A percentile compares a stretch with the other conserved stretches of the same genome.
Evolutionary conservation across 805 yeast species (phyloP).

Genomic region (Wickerhamiella qilinensis): DNA sequence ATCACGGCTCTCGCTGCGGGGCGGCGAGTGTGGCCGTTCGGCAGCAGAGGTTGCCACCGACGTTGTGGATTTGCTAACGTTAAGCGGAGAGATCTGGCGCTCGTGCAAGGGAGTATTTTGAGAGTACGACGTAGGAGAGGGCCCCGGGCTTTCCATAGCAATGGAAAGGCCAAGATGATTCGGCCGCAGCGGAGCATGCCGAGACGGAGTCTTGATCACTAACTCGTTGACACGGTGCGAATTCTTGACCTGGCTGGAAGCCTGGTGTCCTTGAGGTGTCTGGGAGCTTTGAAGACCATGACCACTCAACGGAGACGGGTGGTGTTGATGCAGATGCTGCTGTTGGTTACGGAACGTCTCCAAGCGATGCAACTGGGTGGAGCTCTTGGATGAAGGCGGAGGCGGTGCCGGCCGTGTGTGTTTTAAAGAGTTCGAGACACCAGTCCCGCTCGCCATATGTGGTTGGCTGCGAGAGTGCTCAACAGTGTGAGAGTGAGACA

Average conservation of each 20-base stretch:
- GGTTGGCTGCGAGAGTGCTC: no score
- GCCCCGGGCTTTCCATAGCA: background rate
- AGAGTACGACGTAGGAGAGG: background rate
- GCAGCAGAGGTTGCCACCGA: background rate
- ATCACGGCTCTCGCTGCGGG: no score
- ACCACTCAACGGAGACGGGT: background rate
- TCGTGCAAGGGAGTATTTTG: conserved; percentile 4
- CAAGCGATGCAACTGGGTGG: conserved; percentile 3
- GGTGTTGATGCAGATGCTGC: background rate
- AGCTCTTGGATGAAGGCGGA: conserved; percentile 3
- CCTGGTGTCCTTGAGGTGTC: no score
- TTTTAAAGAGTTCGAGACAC: no score
- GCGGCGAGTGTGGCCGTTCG: background rate
- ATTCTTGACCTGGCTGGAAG: background rate
- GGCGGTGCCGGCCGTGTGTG: conserved; percentile 5
- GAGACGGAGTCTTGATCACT: background rate
- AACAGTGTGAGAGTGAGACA: no score
- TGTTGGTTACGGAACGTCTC: conserved; percentile 1
- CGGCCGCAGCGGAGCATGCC: background rate
- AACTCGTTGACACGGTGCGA: background rate
- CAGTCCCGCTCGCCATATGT: no score
- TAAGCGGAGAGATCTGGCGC: conserved; percentile 5
- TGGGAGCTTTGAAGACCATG: no score
- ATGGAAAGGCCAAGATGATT: background rate
- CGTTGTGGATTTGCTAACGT: conserved; percentile 3